These are phyloP conservation scores for Immersiporthe knoxdaviesiana DNA, from an alignment of 2,329 filamentous ascomycete species.

Conservation along the genomic window DNA sequence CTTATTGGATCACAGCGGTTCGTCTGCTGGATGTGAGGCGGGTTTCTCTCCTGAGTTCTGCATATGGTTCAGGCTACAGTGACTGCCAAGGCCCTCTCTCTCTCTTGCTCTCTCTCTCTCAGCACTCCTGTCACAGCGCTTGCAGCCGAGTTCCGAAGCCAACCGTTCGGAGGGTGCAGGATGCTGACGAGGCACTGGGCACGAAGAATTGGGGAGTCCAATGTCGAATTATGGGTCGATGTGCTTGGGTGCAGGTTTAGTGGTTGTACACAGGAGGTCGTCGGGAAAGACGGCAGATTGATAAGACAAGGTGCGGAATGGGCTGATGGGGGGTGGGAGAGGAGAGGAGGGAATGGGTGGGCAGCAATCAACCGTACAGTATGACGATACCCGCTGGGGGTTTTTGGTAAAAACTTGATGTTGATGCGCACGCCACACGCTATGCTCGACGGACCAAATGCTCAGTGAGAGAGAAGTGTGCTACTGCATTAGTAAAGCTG, in stretches of 20 bases:
- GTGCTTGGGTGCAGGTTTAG: not conserved
- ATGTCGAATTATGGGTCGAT: conserved; percentile 4
- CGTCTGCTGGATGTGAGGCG: conserved; percentile 1
- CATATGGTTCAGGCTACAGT: conserved; percentile 1
- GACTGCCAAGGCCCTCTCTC: conserved; percentile 4
- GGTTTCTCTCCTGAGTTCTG: not conserved
- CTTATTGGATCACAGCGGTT: not conserved
- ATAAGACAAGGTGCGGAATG: conserved; percentile 7
- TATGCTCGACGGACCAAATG: not conserved
- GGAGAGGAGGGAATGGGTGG: too few species aligned
- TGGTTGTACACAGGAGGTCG: not conserved
- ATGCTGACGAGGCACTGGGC: not conserved
- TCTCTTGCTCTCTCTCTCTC: not conserved
- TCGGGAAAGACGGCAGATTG: conserved; percentile 8
- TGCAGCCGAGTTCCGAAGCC: not conserved
- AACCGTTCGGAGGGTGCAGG: not conserved
- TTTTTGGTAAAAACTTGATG: too few species aligned
- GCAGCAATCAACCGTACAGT: not conserved
- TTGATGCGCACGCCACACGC: not conserved
- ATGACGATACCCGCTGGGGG: not conserved
- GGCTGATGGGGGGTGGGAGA: too few species aligned
- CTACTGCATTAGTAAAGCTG: not conserved
- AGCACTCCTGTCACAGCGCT: not conserved
- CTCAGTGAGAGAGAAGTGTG: not conserved
- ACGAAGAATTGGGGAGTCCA: not conserved